Evolutionary conservation across 2,329 filamentous ascomycete species (phyloP), one percentile per base, ranked within the genome.

Genomic region (Coniochaeta prunicola): DNA sequence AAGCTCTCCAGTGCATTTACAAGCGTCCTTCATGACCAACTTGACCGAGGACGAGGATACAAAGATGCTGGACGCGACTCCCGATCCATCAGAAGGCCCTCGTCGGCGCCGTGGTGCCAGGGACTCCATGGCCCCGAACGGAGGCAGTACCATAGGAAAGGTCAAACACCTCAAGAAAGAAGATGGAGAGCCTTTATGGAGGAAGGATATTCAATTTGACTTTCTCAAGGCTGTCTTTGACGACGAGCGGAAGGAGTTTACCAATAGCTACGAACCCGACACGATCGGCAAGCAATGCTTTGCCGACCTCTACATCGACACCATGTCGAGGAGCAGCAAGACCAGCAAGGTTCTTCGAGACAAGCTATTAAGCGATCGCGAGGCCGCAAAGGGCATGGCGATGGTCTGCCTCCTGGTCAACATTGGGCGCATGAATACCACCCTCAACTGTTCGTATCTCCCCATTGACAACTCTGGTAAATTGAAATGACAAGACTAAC

Each of bases 331-430:
- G 73, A 99, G 94, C 77, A 97, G 91, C 80, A 99, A 99, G 80
- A 97, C 93, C 30, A 97, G 94, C 80, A 97, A 97, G 76, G 94
- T 99, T 56, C 80, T 99, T 63, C 91, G 96, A 73, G 94, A 99
- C 74, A 97, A 99, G 78, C 81, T 99, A 64, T 82, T 96, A 68
- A 94, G 88, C 65, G 94, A 99, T 71, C 87, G 91, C 68, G 88
- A 91, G 64, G 92, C 92, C 24, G 94, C 93, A 36, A 92, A 96
- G 72, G 93, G 91, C 69, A 99, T 99, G 94, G 94, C 94, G 57
- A 99, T 99, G 94, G 93, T 99, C 60, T 99, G 94, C 74, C 78
- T 99, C 64, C 77, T 99, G 67, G 94, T 99, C 71, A 99, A 99
- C 69, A 90, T 99, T 63, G 94, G 94, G 60, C 84, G 94, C 63